phyloP scores from a whole-genome alignment of 306 rosid species.

The Coriaria nepalensis region DNA sequence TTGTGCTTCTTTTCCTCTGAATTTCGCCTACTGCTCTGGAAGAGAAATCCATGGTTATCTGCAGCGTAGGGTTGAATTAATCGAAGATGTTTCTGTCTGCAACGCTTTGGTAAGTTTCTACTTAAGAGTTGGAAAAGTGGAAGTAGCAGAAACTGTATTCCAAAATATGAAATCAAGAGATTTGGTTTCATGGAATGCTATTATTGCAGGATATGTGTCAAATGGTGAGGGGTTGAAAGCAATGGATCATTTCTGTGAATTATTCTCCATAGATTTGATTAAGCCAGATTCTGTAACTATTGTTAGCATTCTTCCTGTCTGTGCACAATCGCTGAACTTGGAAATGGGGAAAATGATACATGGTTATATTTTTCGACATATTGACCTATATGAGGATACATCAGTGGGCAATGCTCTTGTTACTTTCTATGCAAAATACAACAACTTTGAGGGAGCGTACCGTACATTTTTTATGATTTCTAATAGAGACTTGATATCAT shows the following conservation, averaged over 20 bases:
- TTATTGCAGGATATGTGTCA: constrained; percentile 58
- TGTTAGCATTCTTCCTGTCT: constrained; percentile 64
- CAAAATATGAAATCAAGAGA: constrained; percentile 51
- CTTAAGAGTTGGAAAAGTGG: constrained; percentile 39
- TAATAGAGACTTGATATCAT: constrained; percentile 72
- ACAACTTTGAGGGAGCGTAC: constrained; percentile 31
- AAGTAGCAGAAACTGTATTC: constrained; percentile 52
- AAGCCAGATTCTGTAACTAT: constrained; percentile 59
- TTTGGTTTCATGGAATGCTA: constrained; percentile 85
- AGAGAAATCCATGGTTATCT: constrained; percentile 64
- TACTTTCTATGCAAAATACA: constrained; percentile 64
- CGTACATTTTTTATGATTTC: constrained; percentile 37
- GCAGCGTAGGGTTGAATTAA: constrained; percentile 37
- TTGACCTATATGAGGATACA: constrained; percentile 33
- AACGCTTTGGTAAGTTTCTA: constrained; percentile 81
- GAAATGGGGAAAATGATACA: constrained; percentile 56
- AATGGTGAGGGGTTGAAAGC: constrained; percentile 69
- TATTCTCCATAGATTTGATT: constrained; percentile 25
- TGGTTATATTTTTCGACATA: constrained; percentile 41
- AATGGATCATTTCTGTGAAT: constrained; percentile 35
- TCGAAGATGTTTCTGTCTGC: constrained; percentile 40
- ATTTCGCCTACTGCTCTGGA: constrained; percentile 34
- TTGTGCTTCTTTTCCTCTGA: constrained; percentile 38
- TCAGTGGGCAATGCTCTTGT: constrained; percentile 63
- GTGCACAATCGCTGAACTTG: constrained; percentile 34